These are phyloP conservation scores for Steccherinum ochraceum DNA, from an alignment of 768 basidiomycete species.

Conservation along the genomic window DNA sequence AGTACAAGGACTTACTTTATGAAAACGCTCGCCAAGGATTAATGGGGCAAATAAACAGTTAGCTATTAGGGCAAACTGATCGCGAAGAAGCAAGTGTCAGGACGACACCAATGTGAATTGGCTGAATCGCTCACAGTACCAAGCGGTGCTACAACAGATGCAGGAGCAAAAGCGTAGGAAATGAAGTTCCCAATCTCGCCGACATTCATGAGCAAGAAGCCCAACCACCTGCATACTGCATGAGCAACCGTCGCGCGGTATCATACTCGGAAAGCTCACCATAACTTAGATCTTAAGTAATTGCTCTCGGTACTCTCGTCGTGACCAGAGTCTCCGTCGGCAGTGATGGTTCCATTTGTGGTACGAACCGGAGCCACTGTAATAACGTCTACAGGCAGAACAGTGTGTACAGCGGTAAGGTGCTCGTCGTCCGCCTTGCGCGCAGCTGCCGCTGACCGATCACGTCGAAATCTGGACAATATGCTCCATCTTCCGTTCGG, in stretches of 20 bases:
- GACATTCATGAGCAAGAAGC: conserved; percentile 82
- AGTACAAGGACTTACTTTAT: conserved; percentile 42
- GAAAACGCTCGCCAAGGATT: conserved; percentile 77
- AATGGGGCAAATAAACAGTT: conserved; percentile 93
- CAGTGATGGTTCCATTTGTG: conserved; percentile 9
- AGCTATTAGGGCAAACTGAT: conserved; percentile 83
- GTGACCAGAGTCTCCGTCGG: conserved; percentile 1
- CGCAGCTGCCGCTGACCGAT: background rate
- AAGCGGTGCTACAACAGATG: conserved; percentile 89
- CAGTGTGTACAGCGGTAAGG: background rate
- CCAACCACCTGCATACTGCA: conserved; percentile 64
- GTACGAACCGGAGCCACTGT: background rate
- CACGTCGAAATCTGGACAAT: conserved; percentile 3
- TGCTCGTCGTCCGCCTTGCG: background rate
- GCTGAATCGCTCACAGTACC: conserved; percentile 73
- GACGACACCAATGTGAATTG: conserved; percentile 3
- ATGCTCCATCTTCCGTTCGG: background rate
- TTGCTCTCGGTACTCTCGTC: conserved; percentile 43
- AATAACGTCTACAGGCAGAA: conserved; percentile 11
- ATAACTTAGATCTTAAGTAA: conserved; percentile 81
- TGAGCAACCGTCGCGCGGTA: background rate
- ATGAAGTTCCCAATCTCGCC: conserved; percentile 90
- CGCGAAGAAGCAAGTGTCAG: conserved; percentile 5
- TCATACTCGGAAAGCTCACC: conserved; percentile 42
- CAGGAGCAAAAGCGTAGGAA: conserved; percentile 85